phyloP scores from a whole-genome alignment of 371 early-diverging fungal genomes.

The Entomophthora muscae region DNA sequence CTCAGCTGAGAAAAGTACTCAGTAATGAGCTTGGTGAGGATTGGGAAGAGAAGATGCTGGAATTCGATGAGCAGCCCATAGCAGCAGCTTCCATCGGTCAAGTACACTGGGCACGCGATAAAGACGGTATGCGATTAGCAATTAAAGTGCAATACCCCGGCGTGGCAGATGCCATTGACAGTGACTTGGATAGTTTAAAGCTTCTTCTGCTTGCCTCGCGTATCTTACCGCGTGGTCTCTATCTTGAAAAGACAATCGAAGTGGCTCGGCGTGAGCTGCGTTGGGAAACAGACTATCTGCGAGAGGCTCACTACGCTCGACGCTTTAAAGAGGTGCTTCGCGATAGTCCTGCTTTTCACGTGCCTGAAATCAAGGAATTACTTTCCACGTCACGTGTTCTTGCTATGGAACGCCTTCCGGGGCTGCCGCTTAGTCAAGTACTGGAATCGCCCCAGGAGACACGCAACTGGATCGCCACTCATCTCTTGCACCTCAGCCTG shows the following conservation, averaged over 20 bases:
- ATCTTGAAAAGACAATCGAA: slow-evolving; percentile 85
- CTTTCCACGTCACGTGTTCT: slow-evolving; percentile 54
- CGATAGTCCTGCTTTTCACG: slow-evolving; percentile 41
- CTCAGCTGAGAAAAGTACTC: slow-evolving; percentile 68
- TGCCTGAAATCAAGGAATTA: slow-evolving; percentile 54
- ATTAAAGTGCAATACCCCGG: slow-evolving; percentile 97
- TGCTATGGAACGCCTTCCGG: slow-evolving; percentile 60
- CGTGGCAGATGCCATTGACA: slow-evolving; percentile 69
- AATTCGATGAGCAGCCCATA: slow-evolving; percentile 60
- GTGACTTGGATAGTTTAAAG: slow-evolving; percentile 70
- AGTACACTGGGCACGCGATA: slow-evolving; percentile 60
- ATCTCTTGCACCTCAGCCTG: slow-evolving; percentile 61
- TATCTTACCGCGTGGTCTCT: slow-evolving; percentile 81
- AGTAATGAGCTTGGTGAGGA: slow-evolving; percentile 45
- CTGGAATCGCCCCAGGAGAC: slow-evolving; percentile 35
- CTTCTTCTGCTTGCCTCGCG: slow-evolving; percentile 59
- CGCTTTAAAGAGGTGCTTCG: slow-evolving; percentile 43
- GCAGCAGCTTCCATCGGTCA: slow-evolving; percentile 96
- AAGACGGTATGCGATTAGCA: slow-evolving; percentile 36
- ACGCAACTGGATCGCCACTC: slow-evolving; percentile 43
- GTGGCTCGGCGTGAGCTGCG: slow-evolving; percentile 80
- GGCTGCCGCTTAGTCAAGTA: slow-evolving; percentile 48
- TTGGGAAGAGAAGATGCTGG: slow-evolving; percentile 50
- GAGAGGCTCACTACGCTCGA: slow-evolving; percentile 66
- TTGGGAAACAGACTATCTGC: slow-evolving; percentile 84